These are phyloP conservation scores for Fusarium sp. DNA, from an alignment of 2,329 filamentous ascomycete species.

Conservation along the genomic window DNA sequence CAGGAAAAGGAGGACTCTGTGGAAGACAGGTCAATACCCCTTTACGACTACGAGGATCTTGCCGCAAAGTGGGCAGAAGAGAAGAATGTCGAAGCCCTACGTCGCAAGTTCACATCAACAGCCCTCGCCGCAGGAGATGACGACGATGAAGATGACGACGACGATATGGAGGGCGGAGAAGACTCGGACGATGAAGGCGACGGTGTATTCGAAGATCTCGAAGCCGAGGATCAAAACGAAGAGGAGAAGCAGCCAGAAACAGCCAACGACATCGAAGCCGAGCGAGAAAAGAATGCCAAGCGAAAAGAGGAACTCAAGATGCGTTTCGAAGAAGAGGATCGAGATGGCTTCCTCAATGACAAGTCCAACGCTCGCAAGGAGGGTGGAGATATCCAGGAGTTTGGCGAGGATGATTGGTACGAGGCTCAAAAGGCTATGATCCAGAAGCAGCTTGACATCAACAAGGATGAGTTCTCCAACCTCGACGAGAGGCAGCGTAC, in stretches of 20 bases:
- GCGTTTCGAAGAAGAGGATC: conserved; percentile 96
- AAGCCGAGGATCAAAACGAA: conserved; percentile 74
- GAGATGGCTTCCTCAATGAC: conserved; percentile 94
- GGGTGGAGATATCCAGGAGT: conserved; percentile 78
- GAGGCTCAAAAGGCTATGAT: conserved; percentile 94
- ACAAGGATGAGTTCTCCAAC: conserved; percentile 90
- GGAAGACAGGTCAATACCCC: conserved; percentile 84
- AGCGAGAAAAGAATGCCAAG: conserved; percentile 90
- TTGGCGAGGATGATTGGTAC: conserved; percentile 99
- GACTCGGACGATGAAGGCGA: conserved; percentile 66
- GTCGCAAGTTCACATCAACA: conserved; percentile 80
- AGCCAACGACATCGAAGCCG: conserved; percentile 77
- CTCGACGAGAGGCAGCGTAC: conserved; percentile 87
- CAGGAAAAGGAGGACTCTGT: conserved; percentile 76
- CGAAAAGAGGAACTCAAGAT: conserved; percentile 95
- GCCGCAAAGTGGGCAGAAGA: conserved; percentile 87
- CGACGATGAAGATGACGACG: conserved; percentile 55
- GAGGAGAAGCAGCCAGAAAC: conserved; percentile 54
- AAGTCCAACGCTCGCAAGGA: conserved; percentile 82
- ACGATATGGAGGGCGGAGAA: conserved; percentile 67
- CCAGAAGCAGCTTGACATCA: conserved; percentile 97
- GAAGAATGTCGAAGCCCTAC: conserved; percentile 80
- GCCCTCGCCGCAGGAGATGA: conserved; percentile 59
- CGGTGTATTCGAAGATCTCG: conserved; percentile 69
- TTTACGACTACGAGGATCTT: conserved; percentile 83